Base-by-base conservation (phyloP, 306 rosid genomes). In the Sindora glabra region DNA sequence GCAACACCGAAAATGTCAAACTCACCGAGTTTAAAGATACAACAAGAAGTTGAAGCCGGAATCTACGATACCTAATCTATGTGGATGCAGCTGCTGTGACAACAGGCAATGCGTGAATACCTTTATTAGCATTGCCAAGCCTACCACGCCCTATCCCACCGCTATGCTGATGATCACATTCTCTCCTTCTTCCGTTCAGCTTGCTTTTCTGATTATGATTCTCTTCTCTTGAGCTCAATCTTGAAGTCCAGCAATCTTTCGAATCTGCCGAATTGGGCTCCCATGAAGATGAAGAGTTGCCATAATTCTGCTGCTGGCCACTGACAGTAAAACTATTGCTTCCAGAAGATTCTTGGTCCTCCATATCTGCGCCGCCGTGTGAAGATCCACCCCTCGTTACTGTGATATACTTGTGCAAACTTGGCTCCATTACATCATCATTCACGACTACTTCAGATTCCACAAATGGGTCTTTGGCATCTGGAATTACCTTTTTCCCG, bases 361-460 rank as follows among this genome's bases (percentile, higher is more conserved):
- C 95, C 80, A 73, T 70, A 53, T 83, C 95, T 41, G 33, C 75
- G 30, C 51, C 72, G 29, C 68, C 57, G 15, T 64, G 52, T 13
- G 78, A 67, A n/a, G n/a, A n/a, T n/a, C n/a, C n/a, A 12, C 97
- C 99, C 48, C 80, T 68, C 29, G 62, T 77, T 54, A 91, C 79
- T 8, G 98, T 91, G 70, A 83, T 86, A 38, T 85, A 91, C 76
- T 79, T 91, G 19, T 91, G 98, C 55, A 91, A 81, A 66, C 96
- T 88, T 2, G 95, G 88, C 70, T 88, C 83, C 67, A 60, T 73
- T 52, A 85, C 69, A 63, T 91, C 96, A 58, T 91, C 95, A 16
- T 32, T 53, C 66, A 74, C 78, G 33, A 68, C 52, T 37, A 83
- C 78, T 77, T 87, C 90, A 6, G 89, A 77, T 79, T 87, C 96